Evolutionary conservation across 805 yeast species (phyloP).

Genomic region (Candida nonsorbophila): DNA sequence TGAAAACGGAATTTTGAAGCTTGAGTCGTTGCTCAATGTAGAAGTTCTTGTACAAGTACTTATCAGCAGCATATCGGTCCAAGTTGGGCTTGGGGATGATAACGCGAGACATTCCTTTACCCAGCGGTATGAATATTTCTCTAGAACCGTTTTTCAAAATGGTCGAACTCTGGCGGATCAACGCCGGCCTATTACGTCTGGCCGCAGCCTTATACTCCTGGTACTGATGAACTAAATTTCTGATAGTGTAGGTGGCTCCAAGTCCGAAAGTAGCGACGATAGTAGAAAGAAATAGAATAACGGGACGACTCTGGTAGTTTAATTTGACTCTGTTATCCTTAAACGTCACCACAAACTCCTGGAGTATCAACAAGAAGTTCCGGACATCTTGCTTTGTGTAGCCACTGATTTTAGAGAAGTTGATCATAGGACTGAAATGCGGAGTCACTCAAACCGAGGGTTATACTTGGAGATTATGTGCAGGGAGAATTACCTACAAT

Average conservation of each 20-base stretch:
- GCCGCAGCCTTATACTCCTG: conserved; percentile 22
- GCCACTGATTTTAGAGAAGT: conserved; percentile 26
- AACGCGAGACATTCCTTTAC: conserved; percentile 32
- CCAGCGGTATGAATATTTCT: conserved; percentile 44
- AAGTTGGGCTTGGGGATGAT: conserved; percentile 42
- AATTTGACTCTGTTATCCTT: conserved; percentile 30
- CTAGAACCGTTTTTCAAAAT: conserved; percentile 42
- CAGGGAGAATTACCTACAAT: not conserved
- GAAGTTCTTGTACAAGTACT: conserved; percentile 46
- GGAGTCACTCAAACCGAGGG: not conserved
- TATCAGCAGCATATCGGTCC: conserved; percentile 53
- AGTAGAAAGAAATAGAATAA: conserved; percentile 35
- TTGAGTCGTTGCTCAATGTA: conserved; percentile 25
- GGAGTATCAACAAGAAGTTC: conserved; percentile 25
- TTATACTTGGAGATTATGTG: not conserved
- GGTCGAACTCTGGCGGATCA: conserved; percentile 38
- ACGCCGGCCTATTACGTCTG: conserved; percentile 24
- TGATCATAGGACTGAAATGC: conserved; percentile 19
- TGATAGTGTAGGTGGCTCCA: conserved; percentile 26
- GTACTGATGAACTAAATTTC: conserved; percentile 23
- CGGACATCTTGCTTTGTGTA: conserved; percentile 28
- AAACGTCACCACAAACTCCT: conserved; percentile 31
- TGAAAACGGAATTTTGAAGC: conserved; percentile 29
- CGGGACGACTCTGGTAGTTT: conserved; percentile 39
- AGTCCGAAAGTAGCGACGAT: conserved; percentile 36